These are phyloP conservation scores for Fusarium penzigii DNA, from an alignment of 2,329 filamentous ascomycete species.

Conservation along the genomic window DNA sequence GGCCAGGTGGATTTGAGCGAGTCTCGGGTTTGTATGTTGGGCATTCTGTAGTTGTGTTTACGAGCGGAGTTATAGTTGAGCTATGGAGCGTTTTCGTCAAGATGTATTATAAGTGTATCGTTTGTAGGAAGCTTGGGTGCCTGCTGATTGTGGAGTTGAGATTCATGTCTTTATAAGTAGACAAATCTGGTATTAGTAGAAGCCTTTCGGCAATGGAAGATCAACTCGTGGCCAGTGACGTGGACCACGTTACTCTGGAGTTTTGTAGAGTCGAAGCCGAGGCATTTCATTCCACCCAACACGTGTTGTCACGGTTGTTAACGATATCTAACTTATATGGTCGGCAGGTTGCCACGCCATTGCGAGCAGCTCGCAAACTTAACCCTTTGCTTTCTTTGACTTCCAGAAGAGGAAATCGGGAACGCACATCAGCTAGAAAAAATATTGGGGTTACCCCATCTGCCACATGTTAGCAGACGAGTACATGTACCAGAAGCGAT, in stretches of 20 bases:
- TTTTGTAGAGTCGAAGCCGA: background rate
- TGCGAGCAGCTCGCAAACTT: slow-evolving; percentile 2
- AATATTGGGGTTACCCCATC: no score
- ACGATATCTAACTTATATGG: background rate
- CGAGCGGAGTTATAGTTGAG: background rate
- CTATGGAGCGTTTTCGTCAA: no score
- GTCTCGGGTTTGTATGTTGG: background rate
- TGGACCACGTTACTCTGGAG: background rate
- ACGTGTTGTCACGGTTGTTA: no score
- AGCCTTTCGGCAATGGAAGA: background rate
- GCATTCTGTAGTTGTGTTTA: background rate
- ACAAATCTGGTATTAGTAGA: background rate
- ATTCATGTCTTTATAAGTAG: no score
- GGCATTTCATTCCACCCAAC: background rate
- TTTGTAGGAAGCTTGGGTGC: no score
- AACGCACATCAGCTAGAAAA: background rate
- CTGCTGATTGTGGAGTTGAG: no score
- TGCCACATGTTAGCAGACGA: no score
- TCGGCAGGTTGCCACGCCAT: background rate
- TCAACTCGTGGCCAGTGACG: background rate
- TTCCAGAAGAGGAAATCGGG: background rate
- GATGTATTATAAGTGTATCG: background rate
- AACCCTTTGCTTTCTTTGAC: slow-evolving; percentile 1
- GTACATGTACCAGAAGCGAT: no score
- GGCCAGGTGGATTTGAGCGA: slow-evolving; percentile 10